Evolutionary conservation across 768 basidiomycete genomes (phyloP).

Genomic region (Pisolithus microcarpus): DNA sequence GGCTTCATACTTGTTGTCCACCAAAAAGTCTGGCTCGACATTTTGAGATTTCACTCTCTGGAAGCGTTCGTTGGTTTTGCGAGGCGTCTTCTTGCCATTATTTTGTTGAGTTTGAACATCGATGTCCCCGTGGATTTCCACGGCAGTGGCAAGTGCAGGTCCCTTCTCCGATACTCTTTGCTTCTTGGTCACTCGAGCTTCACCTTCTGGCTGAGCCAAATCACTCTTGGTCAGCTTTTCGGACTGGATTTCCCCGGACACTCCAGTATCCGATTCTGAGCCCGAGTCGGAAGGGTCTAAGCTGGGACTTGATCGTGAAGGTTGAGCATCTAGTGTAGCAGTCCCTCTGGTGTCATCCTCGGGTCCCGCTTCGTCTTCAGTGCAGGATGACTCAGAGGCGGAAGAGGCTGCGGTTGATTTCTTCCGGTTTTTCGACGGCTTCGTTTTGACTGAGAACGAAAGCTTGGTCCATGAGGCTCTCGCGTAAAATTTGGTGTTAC

Average conservation of each 20-base stretch:
- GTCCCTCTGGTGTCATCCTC: neutral
- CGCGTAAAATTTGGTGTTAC: neutral
- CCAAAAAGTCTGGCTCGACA: conserved; percentile 31
- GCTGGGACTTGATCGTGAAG: conserved; percentile 1
- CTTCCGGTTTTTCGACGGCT: neutral
- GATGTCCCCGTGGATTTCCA: conserved; percentile 6
- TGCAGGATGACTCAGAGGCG: conserved; percentile 13
- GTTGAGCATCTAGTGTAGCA: conserved; percentile 1
- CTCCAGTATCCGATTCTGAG: conserved; percentile 20
- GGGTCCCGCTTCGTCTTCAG: neutral
- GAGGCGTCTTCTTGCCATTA: conserved; percentile 18
- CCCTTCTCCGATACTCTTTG: conserved; percentile 49
- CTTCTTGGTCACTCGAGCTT: conserved; percentile 46
- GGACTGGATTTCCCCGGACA: conserved; percentile 4
- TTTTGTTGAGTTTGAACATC: neutral
- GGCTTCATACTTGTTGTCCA: conserved; percentile 75
- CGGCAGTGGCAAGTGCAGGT: conserved; percentile 40
- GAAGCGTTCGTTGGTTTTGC: conserved; percentile 61
- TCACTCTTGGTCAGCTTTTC: neutral
- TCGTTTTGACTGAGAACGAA: neutral
- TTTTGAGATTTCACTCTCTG: conserved; percentile 67
- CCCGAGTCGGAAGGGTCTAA: conserved; percentile 17
- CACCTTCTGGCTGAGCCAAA: conserved; percentile 1
- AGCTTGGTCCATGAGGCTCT: neutral
- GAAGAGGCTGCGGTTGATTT: conserved; percentile 9